Percentiles rank a stretch among this genome's conserved stretches.
These are phyloP conservation scores for Bjerkandera adusta DNA, from an alignment of 1,284 basidiomycete species.

Conservation along the genomic window DNA sequence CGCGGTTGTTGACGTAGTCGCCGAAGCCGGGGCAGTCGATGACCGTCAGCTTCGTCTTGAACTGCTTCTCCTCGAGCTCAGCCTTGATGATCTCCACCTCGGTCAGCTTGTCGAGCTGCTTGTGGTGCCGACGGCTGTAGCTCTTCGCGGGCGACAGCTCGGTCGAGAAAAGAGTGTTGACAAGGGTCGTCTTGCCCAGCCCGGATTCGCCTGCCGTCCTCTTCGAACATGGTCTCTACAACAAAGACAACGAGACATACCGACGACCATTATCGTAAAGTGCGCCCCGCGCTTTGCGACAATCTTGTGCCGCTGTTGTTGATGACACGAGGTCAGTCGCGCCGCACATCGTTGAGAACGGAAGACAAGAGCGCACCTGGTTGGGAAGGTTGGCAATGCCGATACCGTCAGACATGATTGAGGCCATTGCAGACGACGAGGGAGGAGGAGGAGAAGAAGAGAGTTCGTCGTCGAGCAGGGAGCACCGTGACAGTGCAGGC, in stretches of 20 bases:
- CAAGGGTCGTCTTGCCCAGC: slow-evolving; percentile 91
- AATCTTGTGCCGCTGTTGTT: slow-evolving; percentile 84
- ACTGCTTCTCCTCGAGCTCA: slow-evolving; percentile 97
- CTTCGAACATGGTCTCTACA: not conserved
- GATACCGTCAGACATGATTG: slow-evolving; percentile 59
- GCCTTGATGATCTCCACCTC: slow-evolving; percentile 97
- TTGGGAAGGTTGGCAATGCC: slow-evolving; percentile 96
- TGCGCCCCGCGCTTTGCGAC: slow-evolving; percentile 96
- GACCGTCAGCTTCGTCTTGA: slow-evolving; percentile 98
- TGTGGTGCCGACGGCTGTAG: slow-evolving; percentile 88
- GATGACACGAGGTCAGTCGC: slow-evolving; percentile 19
- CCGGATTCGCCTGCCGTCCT: slow-evolving; percentile 83
- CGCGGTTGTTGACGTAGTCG: slow-evolving; percentile 99
- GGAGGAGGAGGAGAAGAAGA: no score
- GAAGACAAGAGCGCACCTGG: slow-evolving; percentile 64
- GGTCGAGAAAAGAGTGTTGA: slow-evolving; percentile 99
- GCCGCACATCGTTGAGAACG: slow-evolving; percentile 16
- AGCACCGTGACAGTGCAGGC: no score
- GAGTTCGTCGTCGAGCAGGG: no score
- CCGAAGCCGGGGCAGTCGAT: slow-evolving; percentile 99
- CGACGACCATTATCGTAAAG: slow-evolving; percentile 99
- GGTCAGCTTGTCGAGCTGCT: slow-evolving; percentile 98
- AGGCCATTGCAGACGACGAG: slow-evolving; percentile 1
- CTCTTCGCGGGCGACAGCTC: slow-evolving; percentile 93
- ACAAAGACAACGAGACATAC: slow-evolving; percentile 45